A percentile compares a stretch with the other conserved stretches of the same genome.
phyloP scores from a whole-genome alignment of 2,329 filamentous ascomycete genomes.

The Elsinoe necatrix region DNA sequence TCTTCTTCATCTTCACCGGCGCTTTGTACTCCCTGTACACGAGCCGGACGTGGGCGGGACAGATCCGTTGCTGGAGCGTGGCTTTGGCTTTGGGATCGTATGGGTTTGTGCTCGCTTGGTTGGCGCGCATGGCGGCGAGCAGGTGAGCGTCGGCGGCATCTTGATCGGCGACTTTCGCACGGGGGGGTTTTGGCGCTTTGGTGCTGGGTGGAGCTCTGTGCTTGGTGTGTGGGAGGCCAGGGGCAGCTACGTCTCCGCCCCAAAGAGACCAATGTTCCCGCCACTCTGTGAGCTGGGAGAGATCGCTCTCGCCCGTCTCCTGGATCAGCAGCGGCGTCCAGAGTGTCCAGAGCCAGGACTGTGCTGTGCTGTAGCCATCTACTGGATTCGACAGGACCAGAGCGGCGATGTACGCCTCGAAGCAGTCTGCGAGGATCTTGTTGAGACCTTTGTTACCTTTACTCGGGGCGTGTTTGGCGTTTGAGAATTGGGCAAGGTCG shows the following conservation, averaged over 20 bases:
- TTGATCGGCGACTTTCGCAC: conserved; percentile 10
- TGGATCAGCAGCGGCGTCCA: conserved; percentile 60
- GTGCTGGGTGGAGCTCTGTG: not conserved
- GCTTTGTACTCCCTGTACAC: conserved; percentile 44
- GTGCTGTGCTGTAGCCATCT: conserved; percentile 52
- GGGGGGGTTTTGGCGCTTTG: not conserved
- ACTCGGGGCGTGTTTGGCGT: not conserved
- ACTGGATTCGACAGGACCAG: conserved; percentile 59
- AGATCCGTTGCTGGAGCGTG: conserved; percentile 31
- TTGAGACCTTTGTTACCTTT: conserved; percentile 45
- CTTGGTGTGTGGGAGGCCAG: not conserved
- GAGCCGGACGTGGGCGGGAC: conserved; percentile 30
- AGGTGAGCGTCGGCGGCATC: conserved; percentile 13
- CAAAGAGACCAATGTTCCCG: not conserved
- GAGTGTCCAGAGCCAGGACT: conserved; percentile 64
- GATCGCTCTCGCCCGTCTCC: not conserved
- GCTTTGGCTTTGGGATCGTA: conserved; percentile 35
- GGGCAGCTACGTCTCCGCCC: not conserved
- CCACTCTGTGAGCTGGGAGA: not conserved
- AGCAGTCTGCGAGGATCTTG: conserved; percentile 78
- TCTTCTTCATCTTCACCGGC: conserved; percentile 49
- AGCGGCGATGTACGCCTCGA: conserved; percentile 83
- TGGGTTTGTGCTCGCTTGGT: conserved; percentile 21
- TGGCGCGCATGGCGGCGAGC: conserved; percentile 20
- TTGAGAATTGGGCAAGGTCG: conserved; percentile 25